These are phyloP conservation scores for Aplosporella prunicola DNA, from an alignment of 2,329 filamentous ascomycete genomes.

Conservation along the genomic window DNA sequence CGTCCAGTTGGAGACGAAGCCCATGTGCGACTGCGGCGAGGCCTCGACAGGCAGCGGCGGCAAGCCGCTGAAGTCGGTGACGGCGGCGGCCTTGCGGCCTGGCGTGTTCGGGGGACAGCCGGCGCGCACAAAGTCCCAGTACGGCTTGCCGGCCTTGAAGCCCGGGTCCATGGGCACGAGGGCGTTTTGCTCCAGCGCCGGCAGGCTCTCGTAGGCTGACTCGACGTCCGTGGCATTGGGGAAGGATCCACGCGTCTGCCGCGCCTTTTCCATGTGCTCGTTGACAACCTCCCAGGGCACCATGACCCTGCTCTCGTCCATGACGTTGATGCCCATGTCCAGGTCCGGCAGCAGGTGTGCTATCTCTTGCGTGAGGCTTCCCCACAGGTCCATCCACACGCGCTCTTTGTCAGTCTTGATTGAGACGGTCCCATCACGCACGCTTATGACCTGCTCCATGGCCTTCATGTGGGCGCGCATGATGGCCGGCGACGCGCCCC, in stretches of 20 bases:
- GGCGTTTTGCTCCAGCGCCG: slow-evolving; percentile 20
- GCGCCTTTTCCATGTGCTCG: slow-evolving; percentile 23
- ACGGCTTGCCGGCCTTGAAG: slow-evolving; percentile 21
- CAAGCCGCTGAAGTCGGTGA: slow-evolving; percentile 21
- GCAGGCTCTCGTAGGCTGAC: no score
- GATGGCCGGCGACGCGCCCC: slow-evolving; percentile 34
- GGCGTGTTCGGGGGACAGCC: slow-evolving; percentile 31
- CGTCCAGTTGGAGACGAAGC: slow-evolving; percentile 41
- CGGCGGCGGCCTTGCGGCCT: slow-evolving; percentile 22
- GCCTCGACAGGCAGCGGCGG: slow-evolving; percentile 26
- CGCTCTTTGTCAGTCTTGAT: slow-evolving; percentile 13
- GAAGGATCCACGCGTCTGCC: no score
- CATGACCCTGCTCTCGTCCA: slow-evolving; percentile 41
- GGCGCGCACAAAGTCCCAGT: slow-evolving; percentile 19
- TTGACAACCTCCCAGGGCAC: slow-evolving; percentile 39
- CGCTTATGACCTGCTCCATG: slow-evolving; percentile 21
- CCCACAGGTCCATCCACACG: slow-evolving; percentile 11
- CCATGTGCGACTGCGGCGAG: slow-evolving; percentile 28
- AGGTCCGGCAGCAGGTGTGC: slow-evolving; percentile 34
- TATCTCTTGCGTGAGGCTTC: slow-evolving; percentile 25
- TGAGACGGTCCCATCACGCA: slow-evolving; percentile 32
- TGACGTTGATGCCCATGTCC: slow-evolving; percentile 38
- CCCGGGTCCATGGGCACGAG: slow-evolving; percentile 20
- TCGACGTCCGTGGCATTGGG: not conserved
- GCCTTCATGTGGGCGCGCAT: slow-evolving; percentile 27